Evolutionary conservation across 768 basidiomycete species (phyloP).

Genomic region (Phlebiopsis flavidoalba): DNA sequence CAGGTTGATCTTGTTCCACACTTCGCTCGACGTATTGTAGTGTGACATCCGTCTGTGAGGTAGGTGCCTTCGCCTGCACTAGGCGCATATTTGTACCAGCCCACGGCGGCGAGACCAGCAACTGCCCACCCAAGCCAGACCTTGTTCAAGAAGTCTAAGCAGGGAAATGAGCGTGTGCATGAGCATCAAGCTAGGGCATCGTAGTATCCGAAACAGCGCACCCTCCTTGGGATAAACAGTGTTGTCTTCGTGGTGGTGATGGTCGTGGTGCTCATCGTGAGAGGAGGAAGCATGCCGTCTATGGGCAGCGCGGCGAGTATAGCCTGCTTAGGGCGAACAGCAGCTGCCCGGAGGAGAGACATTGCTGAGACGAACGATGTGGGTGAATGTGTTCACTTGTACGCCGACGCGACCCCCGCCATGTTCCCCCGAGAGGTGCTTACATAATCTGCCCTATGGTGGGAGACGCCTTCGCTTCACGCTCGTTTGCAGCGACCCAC

Average conservation of each 20-base stretch:
- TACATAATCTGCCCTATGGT: background rate
- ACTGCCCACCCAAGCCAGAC: slow-evolving; percentile 66
- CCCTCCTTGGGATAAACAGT: slow-evolving; percentile 57
- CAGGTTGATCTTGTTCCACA: slow-evolving; percentile 53
- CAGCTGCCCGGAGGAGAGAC: slow-evolving; percentile 38
- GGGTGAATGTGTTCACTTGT: slow-evolving; percentile 1
- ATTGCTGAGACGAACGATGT: slow-evolving; percentile 25
- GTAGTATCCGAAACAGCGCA: slow-evolving; percentile 23
- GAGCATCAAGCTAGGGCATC: background rate
- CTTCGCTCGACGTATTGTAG: slow-evolving; percentile 46
- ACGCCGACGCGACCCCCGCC: slow-evolving; percentile 9
- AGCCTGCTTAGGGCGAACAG: slow-evolving; percentile 28
- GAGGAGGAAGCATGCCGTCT: slow-evolving; percentile 42
- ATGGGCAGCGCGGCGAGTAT: slow-evolving; percentile 28
- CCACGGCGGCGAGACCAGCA: slow-evolving; percentile 42
- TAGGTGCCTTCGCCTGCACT: slow-evolving; percentile 53
- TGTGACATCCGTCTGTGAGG: slow-evolving; percentile 59
- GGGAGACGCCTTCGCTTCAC: background rate
- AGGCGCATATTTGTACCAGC: slow-evolving; percentile 67
- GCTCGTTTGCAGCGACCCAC: background rate
- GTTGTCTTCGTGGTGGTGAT: slow-evolving; percentile 34
- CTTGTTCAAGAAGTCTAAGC: slow-evolving; percentile 54
- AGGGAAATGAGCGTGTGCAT: background rate
- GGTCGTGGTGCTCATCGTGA: slow-evolving; percentile 28
- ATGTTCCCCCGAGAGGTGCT: slow-evolving; percentile 3